Percentiles rank a stretch among this genome's conserved stretches.
Evolutionary conservation across 2,329 filamentous ascomycete genomes (phyloP).

Genomic region (Aureobasidium sp.): DNA sequence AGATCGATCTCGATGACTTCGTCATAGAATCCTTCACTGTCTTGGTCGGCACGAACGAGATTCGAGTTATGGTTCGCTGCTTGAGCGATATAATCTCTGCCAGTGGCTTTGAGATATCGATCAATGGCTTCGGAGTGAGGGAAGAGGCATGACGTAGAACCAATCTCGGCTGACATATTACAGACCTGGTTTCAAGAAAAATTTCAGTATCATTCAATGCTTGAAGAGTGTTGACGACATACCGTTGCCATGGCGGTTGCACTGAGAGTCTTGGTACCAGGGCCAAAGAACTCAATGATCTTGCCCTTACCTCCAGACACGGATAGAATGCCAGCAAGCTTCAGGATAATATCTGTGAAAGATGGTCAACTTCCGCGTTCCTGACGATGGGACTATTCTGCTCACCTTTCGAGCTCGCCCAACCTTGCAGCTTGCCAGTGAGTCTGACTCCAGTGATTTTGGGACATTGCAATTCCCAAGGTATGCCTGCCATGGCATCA

Average conservation of each 20-base stretch:
- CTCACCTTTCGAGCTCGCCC: too few species aligned
- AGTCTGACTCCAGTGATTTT: constrained; percentile 81
- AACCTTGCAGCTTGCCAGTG: constrained; percentile 75
- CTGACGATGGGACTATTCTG: too few species aligned
- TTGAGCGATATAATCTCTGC: constrained; percentile 63
- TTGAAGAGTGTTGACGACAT: too few species aligned
- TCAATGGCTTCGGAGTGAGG: constrained; percentile 80
- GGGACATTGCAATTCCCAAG: constrained; percentile 95
- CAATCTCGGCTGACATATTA: constrained; percentile 81
- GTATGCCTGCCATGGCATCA: constrained; percentile 89
- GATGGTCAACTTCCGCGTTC: too few species aligned
- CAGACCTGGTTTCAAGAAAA: too few species aligned
- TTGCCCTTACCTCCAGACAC: constrained; percentile 86
- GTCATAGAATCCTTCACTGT: constrained; percentile 78
- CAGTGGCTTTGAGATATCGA: constrained; percentile 79
- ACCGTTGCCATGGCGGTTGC: constrained; percentile 90
- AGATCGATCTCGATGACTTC: constrained; percentile 86
- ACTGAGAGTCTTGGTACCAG: constrained; percentile 81
- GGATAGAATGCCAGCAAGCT: constrained; percentile 81
- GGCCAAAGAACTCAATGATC: constrained; percentile 84
- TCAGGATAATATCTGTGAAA: constrained; percentile 91
- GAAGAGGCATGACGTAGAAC: constrained; percentile 89
- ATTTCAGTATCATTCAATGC: too few species aligned
- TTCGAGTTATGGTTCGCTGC: constrained; percentile 56
- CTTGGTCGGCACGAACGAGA: constrained; percentile 71